Evolutionary conservation across 2,329 filamentous ascomycete genomes (phyloP), one percentile per base, ranked within the genome.

Genomic region (Curvularia hawaiiensis): DNA sequence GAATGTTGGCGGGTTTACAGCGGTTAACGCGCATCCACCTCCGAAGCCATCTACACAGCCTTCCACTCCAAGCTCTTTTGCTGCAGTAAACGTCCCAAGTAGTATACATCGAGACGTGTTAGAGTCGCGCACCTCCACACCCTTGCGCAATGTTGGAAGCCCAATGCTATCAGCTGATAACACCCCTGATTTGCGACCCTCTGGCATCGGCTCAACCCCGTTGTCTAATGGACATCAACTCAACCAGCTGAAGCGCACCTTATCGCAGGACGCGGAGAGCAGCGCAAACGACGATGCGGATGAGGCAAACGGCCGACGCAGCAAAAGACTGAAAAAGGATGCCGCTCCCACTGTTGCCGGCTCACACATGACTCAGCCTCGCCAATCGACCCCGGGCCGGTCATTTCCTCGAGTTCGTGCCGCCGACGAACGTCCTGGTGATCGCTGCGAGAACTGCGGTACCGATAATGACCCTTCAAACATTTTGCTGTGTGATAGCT

Each of bases 311-410:
- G 80, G 79, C 63, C 86, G 95, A 61, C 88, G 94, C 56, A 97
- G 93, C 77, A 99, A 99, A 79, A 88, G 95, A 43, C 82, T 97
- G 12, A 96, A 95, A 77, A 97, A 96, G 83, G 81, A 86, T 73
- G 78, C 78, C 43, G 80, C 83, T 35, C 92, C 94, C 43, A 97
- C 91, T 33, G 92, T 99, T 65, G 92, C 92, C 63, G 95, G 95
- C 53, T 98, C 94, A 51, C 92, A 98, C 78, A 98, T 98, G 92
- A 95, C 91, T 60, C 86, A 94, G 70, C 92, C 96, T 72, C 90
- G 94, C 52, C 91, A 94, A 55, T 88, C 90, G 26, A 88, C 88
- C 16, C 91, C 89, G 18, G 85, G 86, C 61, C 69, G 66, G 82
- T 88, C 58, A 82, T 62, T 61, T 20, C 81, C 82, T 48, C 82